A percentile compares a stretch with the other conserved stretches of the same genome.
Evolutionary conservation across 2,329 filamentous ascomycete genomes (phyloP).

Genomic region (Colletotrichum gigasporum): DNA sequence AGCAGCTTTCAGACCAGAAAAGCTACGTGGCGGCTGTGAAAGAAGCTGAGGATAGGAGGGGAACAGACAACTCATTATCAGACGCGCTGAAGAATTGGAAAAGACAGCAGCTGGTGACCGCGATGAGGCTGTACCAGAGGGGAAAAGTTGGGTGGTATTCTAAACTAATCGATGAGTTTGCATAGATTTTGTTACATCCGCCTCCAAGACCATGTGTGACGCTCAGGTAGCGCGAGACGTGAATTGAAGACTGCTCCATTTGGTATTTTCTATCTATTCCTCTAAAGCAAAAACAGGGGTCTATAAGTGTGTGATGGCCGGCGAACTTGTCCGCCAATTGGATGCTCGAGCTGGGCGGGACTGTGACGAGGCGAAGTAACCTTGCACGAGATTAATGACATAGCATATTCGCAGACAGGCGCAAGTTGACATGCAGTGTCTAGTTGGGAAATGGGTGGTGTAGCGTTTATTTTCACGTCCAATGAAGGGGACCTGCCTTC

Average conservation of each 20-base stretch:
- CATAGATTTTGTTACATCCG: neutral
- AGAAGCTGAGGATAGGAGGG: neutral
- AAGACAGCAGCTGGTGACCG: neutral
- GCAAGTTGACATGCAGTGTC: no score
- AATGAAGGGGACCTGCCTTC: no score
- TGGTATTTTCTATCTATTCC: neutral
- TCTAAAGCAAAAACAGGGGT: neutral
- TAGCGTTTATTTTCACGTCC: no score
- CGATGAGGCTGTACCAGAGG: neutral
- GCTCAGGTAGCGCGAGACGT: neutral
- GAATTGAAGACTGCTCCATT: neutral
- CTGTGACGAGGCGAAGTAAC: no score
- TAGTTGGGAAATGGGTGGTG: no score
- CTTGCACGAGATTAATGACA: no score
- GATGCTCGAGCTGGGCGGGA: no score
- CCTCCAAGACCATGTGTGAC: neutral
- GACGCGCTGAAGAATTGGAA: neutral
- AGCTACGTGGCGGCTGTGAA: neutral
- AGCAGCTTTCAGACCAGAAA: neutral
- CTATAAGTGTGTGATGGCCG: no score
- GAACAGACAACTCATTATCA: neutral
- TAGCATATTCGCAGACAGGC: no score
- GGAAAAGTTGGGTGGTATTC: constrained; percentile 9
- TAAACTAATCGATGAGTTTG: neutral
- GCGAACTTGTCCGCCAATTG: no score